Base-by-base conservation (phyloP, 2,329 filamentous ascomycete genomes). In the Penicillium sclerotigenum region DNA sequence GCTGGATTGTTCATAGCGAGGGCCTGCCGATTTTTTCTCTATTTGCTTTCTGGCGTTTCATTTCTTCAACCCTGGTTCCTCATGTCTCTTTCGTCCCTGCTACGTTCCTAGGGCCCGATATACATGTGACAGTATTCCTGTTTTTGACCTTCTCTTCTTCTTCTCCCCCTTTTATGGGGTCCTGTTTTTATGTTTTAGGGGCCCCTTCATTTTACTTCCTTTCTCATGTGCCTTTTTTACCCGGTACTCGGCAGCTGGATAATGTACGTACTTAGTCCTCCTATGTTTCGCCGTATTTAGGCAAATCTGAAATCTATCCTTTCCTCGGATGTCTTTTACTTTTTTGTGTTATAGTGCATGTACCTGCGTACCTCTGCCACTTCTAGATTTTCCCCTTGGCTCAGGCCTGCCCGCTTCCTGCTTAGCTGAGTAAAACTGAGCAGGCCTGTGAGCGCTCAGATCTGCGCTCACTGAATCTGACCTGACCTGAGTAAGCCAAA, bases 101-200 rank as follows among this genome's bases (percentile, higher is more conserved):
- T 63, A 76, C 64, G 73, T 71, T 58, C 68, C 73, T 75, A 75
- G 73, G 73, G 73, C 57, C 57, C 60, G 66, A 65, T 69, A 65
- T 61, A 66, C 56, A 54, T 70, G 58, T 45, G 57, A 57, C 47
- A 58, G 52, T 49, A 43, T 60, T 57, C 46, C 33, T 54, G 54
- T 41, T 66, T 57, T 59, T 48, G 28, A 41, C 11, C 33, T 67
- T 60, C 53, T 60, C 46, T 62, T 64, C 60, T 61, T 61, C 57
- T 51, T 55, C 55, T 51, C 55, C 55, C 59, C 56, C 49, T 28
- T 64, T 64, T 57, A 54, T 53, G 58, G 41, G 52, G 37, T 60
- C 52, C 48, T 57, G 51, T 55, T 61, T 62, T 57, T 52, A 52
- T 51, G 53, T 50, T 38, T 41, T 59, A 64, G 28, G 45, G 60